A percentile compares a stretch with the other conserved stretches of the same genome.
Evolutionary conservation across 106 monocot genomes (phyloP).

Genomic region (Dendrobium chrysotoxum): DNA sequence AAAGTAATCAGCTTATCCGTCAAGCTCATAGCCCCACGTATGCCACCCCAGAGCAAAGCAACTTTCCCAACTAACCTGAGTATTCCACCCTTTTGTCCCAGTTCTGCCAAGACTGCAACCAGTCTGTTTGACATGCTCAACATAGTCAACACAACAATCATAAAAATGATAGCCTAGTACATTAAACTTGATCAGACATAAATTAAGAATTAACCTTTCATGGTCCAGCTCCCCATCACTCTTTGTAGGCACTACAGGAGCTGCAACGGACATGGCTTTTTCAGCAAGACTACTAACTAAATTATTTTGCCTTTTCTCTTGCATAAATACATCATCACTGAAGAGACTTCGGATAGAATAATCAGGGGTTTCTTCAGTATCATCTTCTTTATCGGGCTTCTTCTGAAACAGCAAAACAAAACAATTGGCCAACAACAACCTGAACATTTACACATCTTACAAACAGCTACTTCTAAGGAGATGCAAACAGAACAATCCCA

Average conservation of each 20-base stretch:
- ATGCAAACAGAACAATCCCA: not conserved
- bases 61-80: slow-evolving; percentile 77
- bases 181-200: not conserved
- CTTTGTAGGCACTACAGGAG: slow-evolving; percentile 74
- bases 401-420: slow-evolving; percentile 18
- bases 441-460: not conserved
- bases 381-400: slow-evolving; percentile 6
- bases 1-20: slow-evolving; percentile 80
- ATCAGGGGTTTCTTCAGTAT: not conserved
- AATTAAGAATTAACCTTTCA: slow-evolving; percentile 50
- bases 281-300: slow-evolving; percentile 72
- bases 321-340: slow-evolving; percentile 18
- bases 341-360: slow-evolving; percentile 10
- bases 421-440: not conserved
- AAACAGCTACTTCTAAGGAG: not conserved
- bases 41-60: slow-evolving; percentile 96
- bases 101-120: slow-evolving; percentile 65
- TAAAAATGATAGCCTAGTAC: not conserved
- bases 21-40: slow-evolving; percentile 94
- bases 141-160: slow-evolving; percentile 10
- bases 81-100: slow-evolving; percentile 87
- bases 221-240: slow-evolving; percentile 79
- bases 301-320: slow-evolving; percentile 47
- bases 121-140: slow-evolving; percentile 44
- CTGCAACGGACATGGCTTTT: slow-evolving; percentile 89